phyloP scores from a whole-genome alignment of 495 filamentous ascomycete genomes.

The Penicillium desertorum region DNA sequence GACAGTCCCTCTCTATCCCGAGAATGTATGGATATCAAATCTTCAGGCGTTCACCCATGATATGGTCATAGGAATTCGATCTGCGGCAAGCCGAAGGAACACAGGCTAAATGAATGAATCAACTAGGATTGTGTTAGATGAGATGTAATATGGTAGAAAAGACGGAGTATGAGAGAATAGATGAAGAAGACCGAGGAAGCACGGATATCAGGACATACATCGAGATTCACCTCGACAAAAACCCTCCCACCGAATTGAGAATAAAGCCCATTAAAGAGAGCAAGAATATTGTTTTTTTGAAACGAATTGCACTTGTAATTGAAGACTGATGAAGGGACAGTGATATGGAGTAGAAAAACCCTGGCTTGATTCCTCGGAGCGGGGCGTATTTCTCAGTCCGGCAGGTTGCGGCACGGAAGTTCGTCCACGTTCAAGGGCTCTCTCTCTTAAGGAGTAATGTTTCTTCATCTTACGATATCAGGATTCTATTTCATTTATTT shows the following conservation, averaged over 20 bases:
- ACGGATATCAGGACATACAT: constrained; percentile 15
- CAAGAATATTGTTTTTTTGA: background rate
- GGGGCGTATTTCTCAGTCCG: constrained; percentile 35
- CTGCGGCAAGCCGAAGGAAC: constrained; percentile 5
- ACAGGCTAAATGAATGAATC: constrained; percentile 6
- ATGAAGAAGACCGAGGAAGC: constrained; percentile 5
- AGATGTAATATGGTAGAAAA: background rate
- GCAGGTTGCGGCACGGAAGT: constrained; percentile 10
- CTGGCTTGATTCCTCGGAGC: constrained; percentile 26
- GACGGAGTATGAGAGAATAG: constrained; percentile 7
- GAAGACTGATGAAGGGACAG: constrained; percentile 12
- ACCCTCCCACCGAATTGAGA: background rate
- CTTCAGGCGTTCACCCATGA: constrained; percentile 7
- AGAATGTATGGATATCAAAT: constrained; percentile 16
- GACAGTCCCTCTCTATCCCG: constrained; percentile 2
- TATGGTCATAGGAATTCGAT: constrained; percentile 6
- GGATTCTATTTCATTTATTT: constrained; percentile 8
- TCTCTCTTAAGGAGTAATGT: background rate
- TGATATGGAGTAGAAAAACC: constrained; percentile 15
- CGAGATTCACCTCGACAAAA: constrained; percentile 11
- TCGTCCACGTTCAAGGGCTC: background rate
- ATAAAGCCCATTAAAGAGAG: constrained; percentile 1
- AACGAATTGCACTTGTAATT: constrained; percentile 5
- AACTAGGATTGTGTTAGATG: constrained; percentile 7
- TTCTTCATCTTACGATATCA: constrained; percentile 7